Base-by-base conservation (phyloP, 2,329 filamentous ascomycete genomes). In the Dactylellina haptotyla region DNA sequence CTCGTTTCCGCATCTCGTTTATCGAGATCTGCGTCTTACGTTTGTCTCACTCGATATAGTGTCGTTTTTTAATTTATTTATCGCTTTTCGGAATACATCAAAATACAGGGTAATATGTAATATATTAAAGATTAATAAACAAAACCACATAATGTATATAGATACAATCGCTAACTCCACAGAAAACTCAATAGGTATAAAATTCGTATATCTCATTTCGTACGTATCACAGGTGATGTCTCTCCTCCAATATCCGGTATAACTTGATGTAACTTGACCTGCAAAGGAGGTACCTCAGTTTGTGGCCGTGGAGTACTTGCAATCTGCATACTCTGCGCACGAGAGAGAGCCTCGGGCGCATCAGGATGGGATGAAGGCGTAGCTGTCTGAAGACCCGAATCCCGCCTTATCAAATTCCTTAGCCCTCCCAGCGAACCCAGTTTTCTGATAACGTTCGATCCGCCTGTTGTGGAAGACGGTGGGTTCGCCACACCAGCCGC, bases 171-270 rank as follows among this genome's bases (percentile, higher is more conserved):
- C 5, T 34, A 43, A 34, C 32, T 10, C 39, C 4, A 43, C 8
- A 18, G 39, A 43, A 43, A 43, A 18, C n/a, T 37, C 41, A 32
- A 30, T 16, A 18, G 3, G 6, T 12, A 25, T 30, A 16, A 34
- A 61, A 2, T 43, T 14, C 16, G 39, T 30, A n/a, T 37, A 8
- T n/a, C 16, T 51, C 32, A 58, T 23, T 34, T 48, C 20, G 28
- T 58, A 9, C 63, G 53, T 10, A 67, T 67, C 23, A 34, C 53
- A 10, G 63, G 63, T 10, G 63, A 67, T 4, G 63, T 67, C 23
- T 67, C 63, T 8, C 63, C 63, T 18, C 53, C 63, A 25, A 67
- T 67, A 59, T 67, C 63, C 14, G 63, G 63, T 43, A 58, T 67
- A 4, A 67, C 63, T 9, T 67, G 63, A n/a, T 58, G 63, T 10